A percentile compares a stretch with the other conserved stretches of the same genome.
Conservation (phyloP, 331 rosid genomes). For the Stylosanthes scabra region DNA sequence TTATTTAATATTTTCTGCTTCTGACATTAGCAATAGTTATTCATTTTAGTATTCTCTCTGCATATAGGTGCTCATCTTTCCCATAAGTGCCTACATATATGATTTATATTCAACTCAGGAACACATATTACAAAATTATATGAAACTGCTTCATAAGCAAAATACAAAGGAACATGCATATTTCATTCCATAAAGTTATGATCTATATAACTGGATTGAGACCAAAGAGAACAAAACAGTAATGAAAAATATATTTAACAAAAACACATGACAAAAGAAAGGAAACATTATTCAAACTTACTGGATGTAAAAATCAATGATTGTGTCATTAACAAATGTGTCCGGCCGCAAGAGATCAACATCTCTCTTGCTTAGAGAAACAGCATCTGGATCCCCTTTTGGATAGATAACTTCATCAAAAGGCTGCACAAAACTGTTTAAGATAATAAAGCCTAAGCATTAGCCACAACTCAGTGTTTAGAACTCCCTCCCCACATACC, state of each 20-base stretch:
- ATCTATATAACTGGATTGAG: constrained; percentile 3
- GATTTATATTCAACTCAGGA: constrained; percentile 17
- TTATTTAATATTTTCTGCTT: constrained; percentile 3
- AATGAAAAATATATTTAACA: constrained; percentile 4
- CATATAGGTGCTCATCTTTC: not conserved
- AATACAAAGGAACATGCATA: constrained; percentile 16
- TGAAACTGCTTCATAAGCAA: not conserved
- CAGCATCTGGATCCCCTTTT: constrained; percentile 93
- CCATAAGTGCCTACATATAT: constrained; percentile 18
- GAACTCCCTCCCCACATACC: no score
- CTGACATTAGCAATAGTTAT: constrained; percentile 13
- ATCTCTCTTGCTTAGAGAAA: constrained; percentile 88
- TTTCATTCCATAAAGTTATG: constrained; percentile 27
- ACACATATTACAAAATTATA: constrained; percentile 20
- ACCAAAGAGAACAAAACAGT: not conserved
- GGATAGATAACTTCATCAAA: constrained; percentile 91
- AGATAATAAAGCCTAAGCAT: no score
- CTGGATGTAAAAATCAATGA: constrained; percentile 93
- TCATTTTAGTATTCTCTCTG: constrained; percentile 4
- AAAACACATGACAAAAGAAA: constrained; percentile 1
- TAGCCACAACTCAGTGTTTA: no score
- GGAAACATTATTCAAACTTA: constrained; percentile 54
- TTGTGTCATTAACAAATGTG: constrained; percentile 88
- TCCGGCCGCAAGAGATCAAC: constrained; percentile 95
- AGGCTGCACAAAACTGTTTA: constrained; percentile 75